Conservation (phyloP, 257 asterid species). For the Solanum infundibuliforme region DNA sequence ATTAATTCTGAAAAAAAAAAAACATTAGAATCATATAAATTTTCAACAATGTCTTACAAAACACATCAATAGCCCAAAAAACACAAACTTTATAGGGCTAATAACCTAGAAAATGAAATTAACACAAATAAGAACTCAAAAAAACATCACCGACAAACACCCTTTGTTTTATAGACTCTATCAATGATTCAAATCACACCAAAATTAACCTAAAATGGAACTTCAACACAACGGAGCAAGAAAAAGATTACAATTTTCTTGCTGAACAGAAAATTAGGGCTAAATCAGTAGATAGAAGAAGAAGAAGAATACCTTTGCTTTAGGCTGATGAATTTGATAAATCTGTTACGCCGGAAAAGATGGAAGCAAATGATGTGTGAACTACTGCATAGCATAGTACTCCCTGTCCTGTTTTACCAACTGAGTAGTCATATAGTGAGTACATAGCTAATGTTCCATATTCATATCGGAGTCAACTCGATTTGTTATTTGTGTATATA, state of each 20-base stretch:
- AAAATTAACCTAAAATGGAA: background rate
- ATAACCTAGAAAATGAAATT: background rate
- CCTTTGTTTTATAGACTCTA: background rate
- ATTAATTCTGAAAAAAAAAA: background rate
- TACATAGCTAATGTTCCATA: background rate
- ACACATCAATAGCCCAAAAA: background rate
- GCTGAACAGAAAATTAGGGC: background rate
- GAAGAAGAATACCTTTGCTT: background rate
- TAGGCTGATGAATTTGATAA: background rate
- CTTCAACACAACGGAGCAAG: background rate
- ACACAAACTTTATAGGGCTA: background rate
- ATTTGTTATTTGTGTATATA: no score
- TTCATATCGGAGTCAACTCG: accelerated
- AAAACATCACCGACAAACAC: background rate
- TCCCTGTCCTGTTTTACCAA: background rate
- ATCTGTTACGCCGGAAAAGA: background rate
- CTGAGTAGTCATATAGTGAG: background rate
- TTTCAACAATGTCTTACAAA: background rate
- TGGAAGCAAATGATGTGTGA: background rate
- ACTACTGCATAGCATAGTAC: background rate
- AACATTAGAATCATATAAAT: background rate
- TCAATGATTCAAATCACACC: background rate
- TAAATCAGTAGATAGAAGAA: background rate
- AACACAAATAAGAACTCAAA: background rate
- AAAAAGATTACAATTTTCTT: background rate